Evolutionary conservation across 1,284 basidiomycete genomes (phyloP).

Genomic region (Marasmius tenuissimus): DNA sequence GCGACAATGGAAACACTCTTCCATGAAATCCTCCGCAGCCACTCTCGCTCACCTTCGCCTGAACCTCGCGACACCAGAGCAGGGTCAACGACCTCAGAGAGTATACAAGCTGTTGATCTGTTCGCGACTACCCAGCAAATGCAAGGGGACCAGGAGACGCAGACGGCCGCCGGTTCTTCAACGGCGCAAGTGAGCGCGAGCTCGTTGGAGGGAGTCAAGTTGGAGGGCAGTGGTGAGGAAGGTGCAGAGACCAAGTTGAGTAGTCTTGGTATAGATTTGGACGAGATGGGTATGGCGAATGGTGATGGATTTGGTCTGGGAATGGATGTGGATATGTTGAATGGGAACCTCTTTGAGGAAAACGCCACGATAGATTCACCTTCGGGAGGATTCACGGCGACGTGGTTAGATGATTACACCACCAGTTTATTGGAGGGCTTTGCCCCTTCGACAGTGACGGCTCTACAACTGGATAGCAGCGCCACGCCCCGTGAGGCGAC

Average conservation of each 20-base stretch:
- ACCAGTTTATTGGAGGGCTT: neutral
- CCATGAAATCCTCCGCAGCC: constrained; percentile 58
- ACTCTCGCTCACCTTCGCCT: constrained; percentile 23
- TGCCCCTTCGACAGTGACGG: neutral
- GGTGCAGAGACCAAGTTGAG: neutral
- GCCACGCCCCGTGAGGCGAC: neutral
- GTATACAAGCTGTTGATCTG: constrained; percentile 26
- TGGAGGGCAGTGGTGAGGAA: neutral
- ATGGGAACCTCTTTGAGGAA: neutral
- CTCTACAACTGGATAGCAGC: neutral
- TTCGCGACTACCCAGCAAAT: neutral
- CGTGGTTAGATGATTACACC: constrained; percentile 4
- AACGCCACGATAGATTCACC: neutral
- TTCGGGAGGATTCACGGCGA: constrained; percentile 1
- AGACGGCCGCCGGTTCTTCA: neutral
- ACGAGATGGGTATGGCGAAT: neutral
- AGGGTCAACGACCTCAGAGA: constrained; percentile 20
- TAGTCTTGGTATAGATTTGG: neutral
- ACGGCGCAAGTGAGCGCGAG: neutral
- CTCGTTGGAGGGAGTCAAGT: neutral
- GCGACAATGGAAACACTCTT: constrained; percentile 62
- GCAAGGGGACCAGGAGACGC: neutral
- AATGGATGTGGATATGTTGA: neutral
- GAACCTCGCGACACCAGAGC: constrained; percentile 4
- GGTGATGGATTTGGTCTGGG: neutral